A percentile compares a stretch with the other conserved stretches of the same genome.
These are phyloP conservation scores for Manihot esculenta DNA, from an alignment of 441 rosid genomes.

Conservation along the genomic window DNA sequence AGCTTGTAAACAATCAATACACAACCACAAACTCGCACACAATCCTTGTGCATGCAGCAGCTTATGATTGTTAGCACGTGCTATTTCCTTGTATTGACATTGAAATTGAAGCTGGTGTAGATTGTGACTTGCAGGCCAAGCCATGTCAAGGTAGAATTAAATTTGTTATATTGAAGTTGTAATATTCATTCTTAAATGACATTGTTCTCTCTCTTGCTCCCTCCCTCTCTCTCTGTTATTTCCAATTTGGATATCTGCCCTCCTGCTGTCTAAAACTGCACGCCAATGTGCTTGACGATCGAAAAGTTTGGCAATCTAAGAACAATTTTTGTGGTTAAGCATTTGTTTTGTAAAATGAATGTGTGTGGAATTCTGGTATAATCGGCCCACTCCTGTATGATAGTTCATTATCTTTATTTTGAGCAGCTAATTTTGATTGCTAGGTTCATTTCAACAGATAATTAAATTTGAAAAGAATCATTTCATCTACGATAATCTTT, in stretches of 20 bases:
- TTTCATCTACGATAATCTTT: neutral
- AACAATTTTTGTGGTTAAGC: neutral
- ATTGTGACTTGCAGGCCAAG: neutral
- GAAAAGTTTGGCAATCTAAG: neutral
- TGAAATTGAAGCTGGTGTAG: neutral
- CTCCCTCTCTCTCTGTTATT: neutral
- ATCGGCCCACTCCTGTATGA: neutral
- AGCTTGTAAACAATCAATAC: neutral
- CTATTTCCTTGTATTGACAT: neutral
- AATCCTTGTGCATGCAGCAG: too few relatives aligned
- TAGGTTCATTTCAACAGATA: neutral
- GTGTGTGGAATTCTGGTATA: too few relatives aligned
- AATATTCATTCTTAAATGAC: neutral
- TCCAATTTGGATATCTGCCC: neutral
- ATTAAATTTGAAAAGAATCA: neutral
- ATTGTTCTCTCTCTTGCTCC: too few relatives aligned
- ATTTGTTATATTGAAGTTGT: neutral
- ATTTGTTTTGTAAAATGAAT: neutral
- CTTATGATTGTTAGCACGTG: neutral
- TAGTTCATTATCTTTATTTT: neutral
- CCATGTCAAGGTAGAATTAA: neutral
- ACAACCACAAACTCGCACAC: too few relatives aligned
- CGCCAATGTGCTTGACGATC: neutral
- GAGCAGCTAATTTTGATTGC: neutral
- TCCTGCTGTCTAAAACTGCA: neutral